Percentiles rank a stretch among this genome's conserved stretches.
These are phyloP conservation scores for Fusarium sp. DNA, from an alignment of 2,329 filamentous ascomycete genomes.

Conservation along the genomic window DNA sequence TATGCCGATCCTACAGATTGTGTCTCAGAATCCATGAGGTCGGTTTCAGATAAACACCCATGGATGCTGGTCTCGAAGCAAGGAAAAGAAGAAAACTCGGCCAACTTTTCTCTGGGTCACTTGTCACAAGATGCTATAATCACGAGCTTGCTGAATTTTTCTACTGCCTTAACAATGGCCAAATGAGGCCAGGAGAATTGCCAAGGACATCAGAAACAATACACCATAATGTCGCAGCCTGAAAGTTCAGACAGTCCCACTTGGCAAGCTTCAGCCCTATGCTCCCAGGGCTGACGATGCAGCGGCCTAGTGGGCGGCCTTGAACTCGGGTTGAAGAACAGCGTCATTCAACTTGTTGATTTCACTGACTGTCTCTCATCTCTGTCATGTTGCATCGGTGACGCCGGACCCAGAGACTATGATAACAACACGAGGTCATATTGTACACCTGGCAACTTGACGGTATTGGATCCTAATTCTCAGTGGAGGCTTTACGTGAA, in stretches of 20 bases:
- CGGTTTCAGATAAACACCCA: constrained; percentile 15
- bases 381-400: constrained; percentile 13
- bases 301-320: constrained; percentile 28
- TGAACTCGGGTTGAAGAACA: constrained; percentile 9
- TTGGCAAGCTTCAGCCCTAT: constrained; percentile 41
- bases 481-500: constrained; percentile 26
- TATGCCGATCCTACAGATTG: constrained; percentile 28
- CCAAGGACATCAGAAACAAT: constrained; percentile 1
- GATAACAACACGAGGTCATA: constrained; percentile 11
- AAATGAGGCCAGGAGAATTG: neutral
- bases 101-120: neutral
- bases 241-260: constrained; percentile 29
- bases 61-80: neutral
- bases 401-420: neutral
- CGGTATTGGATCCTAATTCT: neutral
- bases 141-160: neutral
- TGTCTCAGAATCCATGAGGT: constrained; percentile 31
- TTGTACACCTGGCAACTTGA: neutral
- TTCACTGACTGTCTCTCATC: neutral
- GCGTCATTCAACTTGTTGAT: neutral
- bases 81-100: neutral
- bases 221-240: constrained; percentile 6
- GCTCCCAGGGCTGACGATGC: constrained; percentile 27
- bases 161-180: neutral
- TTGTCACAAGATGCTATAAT: neutral